Base-by-base conservation (phyloP, 495 filamentous ascomycete species). In the Talaromyces adpressus region DNA sequence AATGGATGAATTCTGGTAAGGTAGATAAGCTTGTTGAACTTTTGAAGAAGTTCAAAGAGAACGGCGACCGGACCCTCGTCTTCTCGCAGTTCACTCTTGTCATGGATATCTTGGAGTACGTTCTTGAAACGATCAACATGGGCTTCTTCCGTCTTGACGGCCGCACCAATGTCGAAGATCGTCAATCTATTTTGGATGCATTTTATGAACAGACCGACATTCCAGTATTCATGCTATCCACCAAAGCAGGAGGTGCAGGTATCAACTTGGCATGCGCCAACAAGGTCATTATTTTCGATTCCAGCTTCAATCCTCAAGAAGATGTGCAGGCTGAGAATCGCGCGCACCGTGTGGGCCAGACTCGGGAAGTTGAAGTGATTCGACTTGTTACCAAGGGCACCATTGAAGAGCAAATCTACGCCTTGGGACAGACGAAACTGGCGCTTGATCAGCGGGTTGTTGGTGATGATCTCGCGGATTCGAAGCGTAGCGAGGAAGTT, bases 201-300 rank as follows among this genome's bases (percentile, higher is more conserved):
- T 98, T 96, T 78, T 85, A 90, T 64, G 79, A 85, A 6, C 84
- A 93, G 64, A 77, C 79, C 5, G 82, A 85, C 6, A 96, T 98
- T 63, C 88, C 91, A 0, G 92, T 93, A 2, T 98, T 98, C 75
- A 82, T 98, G 36, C 82, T 98, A 1, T 93, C 90, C 1, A 98
- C 94, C 6, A 93, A 91, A 64, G 92, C 94, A 8, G 94, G 94
- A 20, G 94, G 94, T 39, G 91, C 93, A 3, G 94, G 94, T 16
- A 96, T 98, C 76, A 98, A 98, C 74, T 73, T 98, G 34, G 91
- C 91, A 12, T 90, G 87, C 49, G 95, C 94, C 3, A 98, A 98
- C 77, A 97, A 96, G 79, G 93, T 98, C 64, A 85, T 98, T 72
- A 93, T 98, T 69, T 97, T 98, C 70, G 94, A 98, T 73, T 90